Base-by-base conservation (phyloP, 1,139 yeast genomes). In the Scheffersomyces parashehatae region DNA sequence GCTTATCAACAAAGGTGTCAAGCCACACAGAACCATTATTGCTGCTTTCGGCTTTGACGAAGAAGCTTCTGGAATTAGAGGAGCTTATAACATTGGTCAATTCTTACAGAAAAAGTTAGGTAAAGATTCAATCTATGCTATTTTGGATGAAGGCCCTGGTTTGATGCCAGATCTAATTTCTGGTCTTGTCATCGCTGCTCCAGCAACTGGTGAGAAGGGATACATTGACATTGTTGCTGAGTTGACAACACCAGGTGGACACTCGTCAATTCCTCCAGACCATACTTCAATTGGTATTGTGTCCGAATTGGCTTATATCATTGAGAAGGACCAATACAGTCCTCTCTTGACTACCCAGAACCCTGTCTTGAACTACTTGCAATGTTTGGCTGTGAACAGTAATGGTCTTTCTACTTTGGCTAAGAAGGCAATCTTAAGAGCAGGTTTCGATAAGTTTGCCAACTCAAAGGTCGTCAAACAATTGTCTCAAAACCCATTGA, bases 261-360 rank as follows among this genome's bases (percentile, higher is more conserved):
- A 85, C 54, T 82, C 90, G 1, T 81, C 87, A 1, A 64, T 77
- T 12, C 91, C 91, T 10, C 86, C 85, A 5, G 81, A 75, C 47
- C 88, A 83, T 56, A 85, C 89, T 1, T 75, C 83, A n/a, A 83
- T 85, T 58, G 91, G 91, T n/a, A 74, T 85, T 35, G 67, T 82
- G 49, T 72, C 85, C 2, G 77, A 78, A 43, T 63, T 85, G 44
- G 70, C 82, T 14, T 58, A 66, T 16, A 54, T 60, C 30, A 68
- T 83, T 35, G 90, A 85, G 55, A 56, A 58, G n/a, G 70, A 75
- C 43, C 81, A 80, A 9, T 82, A 70, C 52, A 59, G 61, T 14
- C 65, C 79, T 2, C 59, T 67, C 16, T 66, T 83, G 45, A 64
- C 75, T 5, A 53, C 63, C 3, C 65, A 67, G 41, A 82, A 79